These are phyloP conservation scores for Aspergillus hancockii DNA, from an alignment of 495 filamentous ascomycete species.

Conservation along the genomic window DNA sequence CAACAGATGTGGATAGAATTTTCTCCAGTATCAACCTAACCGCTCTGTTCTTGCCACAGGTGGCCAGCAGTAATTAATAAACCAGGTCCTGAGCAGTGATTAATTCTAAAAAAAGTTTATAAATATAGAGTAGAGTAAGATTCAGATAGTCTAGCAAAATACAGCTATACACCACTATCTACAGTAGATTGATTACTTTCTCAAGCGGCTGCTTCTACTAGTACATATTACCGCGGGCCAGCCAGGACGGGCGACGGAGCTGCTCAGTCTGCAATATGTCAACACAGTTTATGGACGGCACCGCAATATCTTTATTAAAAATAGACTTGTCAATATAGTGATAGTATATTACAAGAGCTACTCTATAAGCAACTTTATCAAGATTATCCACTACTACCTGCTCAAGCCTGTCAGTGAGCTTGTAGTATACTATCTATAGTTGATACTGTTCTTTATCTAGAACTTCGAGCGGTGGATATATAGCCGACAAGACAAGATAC, in stretches of 20 bases:
- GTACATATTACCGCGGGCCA: neutral
- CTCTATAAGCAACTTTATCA: slow-evolving; percentile 1
- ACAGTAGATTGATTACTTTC: neutral
- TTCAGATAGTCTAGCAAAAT: neutral
- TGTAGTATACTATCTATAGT: slow-evolving; percentile 6
- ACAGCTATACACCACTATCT: neutral
- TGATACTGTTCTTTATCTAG: neutral
- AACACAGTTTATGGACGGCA: neutral
- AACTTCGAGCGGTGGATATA: neutral
- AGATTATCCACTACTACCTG: slow-evolving; percentile 7
- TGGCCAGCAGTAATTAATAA: neutral
- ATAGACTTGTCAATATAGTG: neutral
- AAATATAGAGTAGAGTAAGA: neutral
- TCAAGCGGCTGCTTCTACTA: neutral
- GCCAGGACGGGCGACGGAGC: neutral
- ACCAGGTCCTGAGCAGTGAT: neutral
- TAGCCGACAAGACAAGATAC: neutral
- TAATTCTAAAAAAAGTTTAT: slow-evolving; percentile 1
- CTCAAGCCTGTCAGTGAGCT: neutral
- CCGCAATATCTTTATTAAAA: slow-evolving; percentile 5
- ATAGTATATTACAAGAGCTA: neutral
- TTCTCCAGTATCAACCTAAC: neutral
- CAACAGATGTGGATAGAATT: slow-evolving; percentile 1
- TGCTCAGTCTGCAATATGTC: neutral
- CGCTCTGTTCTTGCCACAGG: neutral